A percentile compares a stretch with the other conserved stretches of the same genome.
These are phyloP conservation scores for Globisporangium carolinianum DNA, from an alignment of 352 stramenopile species.

Conservation along the genomic window DNA sequence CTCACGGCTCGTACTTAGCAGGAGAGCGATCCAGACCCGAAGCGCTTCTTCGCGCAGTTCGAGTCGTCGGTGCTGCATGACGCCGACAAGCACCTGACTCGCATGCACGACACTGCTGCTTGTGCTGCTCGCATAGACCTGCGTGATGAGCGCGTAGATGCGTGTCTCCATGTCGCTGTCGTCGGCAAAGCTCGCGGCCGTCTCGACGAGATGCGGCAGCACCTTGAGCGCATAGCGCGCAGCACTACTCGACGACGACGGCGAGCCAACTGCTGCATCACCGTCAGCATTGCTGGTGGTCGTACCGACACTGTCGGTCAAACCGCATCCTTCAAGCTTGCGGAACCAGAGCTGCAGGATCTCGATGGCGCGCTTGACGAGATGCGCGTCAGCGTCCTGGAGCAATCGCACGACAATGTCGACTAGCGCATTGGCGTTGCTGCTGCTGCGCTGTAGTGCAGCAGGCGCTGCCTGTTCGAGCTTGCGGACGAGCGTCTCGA, in stretches of 20 bases:
- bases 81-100: conserved; percentile 22
- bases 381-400: conserved; percentile 57
- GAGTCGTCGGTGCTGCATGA: conserved; percentile 37
- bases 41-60: conserved; percentile 60
- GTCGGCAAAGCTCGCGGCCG: conserved; percentile 44
- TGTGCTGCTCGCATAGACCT: conserved; percentile 27
- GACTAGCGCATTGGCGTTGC: conserved; percentile 29
- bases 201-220: conserved; percentile 44
- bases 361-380: conserved; percentile 62
- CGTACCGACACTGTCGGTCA: background rate
- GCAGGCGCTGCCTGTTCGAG: conserved; percentile 25
- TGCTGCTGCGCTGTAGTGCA: conserved; percentile 11
- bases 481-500: conserved; percentile 43
- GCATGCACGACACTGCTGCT: conserved; percentile 11
- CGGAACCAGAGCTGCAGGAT: conserved; percentile 46
- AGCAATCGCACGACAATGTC: conserved; percentile 40
- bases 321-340: conserved; percentile 23
- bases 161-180: conserved; percentile 40
- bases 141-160: conserved; percentile 22
- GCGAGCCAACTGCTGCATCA: too few relatives aligned
- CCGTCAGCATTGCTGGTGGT: background rate
- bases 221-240: conserved; percentile 13
- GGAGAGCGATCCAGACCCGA: conserved; percentile 46
- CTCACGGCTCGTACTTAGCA: conserved; percentile 21
- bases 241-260: too few relatives aligned